Conservation (phyloP, 176 grass and related monocot genomes). For the Triticum urartu region DNA sequence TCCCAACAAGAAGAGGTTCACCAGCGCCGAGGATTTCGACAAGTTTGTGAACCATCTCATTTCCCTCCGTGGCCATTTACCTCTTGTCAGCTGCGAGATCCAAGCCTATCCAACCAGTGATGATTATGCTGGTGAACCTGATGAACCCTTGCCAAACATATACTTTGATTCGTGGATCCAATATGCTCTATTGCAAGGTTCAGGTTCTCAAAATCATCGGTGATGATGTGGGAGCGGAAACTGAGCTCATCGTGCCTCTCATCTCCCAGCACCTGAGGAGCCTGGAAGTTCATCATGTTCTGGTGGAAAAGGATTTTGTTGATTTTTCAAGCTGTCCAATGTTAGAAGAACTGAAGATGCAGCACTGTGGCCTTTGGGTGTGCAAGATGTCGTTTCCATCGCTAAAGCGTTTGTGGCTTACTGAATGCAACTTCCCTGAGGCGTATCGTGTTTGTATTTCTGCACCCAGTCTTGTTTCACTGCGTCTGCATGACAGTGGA, state of each 20-base stretch:
- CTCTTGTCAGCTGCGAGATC: neutral
- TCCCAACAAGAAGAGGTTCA: neutral
- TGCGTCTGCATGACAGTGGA: neutral
- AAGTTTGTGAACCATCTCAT: neutral
- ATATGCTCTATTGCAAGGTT: neutral
- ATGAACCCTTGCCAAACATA: neutral
- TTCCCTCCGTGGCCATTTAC: neutral
- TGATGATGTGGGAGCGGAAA: neutral
- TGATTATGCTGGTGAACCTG: neutral
- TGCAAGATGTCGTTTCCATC: constrained; percentile 9
- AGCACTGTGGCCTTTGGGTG: neutral
- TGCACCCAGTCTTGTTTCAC: neutral
- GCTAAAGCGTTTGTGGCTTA: neutral
- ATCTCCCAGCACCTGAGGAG: neutral
- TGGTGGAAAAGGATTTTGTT: neutral
- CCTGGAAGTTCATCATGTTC: neutral
- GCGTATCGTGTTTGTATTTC: neutral
- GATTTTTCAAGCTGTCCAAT: neutral
- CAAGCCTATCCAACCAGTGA: neutral
- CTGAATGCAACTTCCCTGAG: neutral
- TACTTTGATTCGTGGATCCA: constrained; percentile 1
- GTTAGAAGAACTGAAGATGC: neutral
- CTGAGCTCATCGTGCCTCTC: neutral
- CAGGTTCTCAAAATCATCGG: neutral
- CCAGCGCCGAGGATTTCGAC: neutral